phyloP scores from a whole-genome alignment of 306 rosid species.

The Prosopis cineraria region DNA sequence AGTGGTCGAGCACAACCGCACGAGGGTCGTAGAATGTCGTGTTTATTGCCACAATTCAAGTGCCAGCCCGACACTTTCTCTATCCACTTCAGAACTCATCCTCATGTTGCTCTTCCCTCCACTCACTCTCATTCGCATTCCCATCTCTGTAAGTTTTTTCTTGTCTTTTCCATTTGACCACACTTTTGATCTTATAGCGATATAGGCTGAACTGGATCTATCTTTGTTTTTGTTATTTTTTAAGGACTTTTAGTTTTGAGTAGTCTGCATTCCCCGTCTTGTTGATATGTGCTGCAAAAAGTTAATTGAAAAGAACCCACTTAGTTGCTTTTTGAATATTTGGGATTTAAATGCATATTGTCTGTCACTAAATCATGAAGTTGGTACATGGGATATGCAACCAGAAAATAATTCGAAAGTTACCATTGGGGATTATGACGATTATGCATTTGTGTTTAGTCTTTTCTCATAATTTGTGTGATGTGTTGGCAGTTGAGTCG shows the following conservation, averaged over 20 bases:
- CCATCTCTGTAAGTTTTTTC: slow-evolving; percentile 39
- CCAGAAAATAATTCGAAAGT: neutral
- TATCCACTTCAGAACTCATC: slow-evolving; percentile 51
- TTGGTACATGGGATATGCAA: neutral
- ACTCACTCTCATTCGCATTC: slow-evolving; percentile 25
- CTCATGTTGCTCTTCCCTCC: slow-evolving; percentile 17
- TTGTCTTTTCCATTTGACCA: neutral
- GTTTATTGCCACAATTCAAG: slow-evolving; percentile 79
- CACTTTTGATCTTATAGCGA: neutral
- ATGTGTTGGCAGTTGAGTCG: too few relatives aligned
- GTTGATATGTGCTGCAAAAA: neutral
- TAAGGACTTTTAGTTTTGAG: neutral
- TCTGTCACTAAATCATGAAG: neutral
- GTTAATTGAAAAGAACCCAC: neutral
- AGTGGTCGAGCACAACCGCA: neutral
- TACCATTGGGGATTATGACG: neutral
- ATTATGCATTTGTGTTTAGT: neutral
- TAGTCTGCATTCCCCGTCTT: slow-evolving; percentile 2
- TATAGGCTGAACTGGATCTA: neutral
- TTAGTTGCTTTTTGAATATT: neutral
- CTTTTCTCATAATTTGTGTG: too few relatives aligned
- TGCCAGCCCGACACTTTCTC: slow-evolving; percentile 60
- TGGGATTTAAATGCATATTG: neutral
- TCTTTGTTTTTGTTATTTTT: neutral
- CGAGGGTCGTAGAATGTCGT: slow-evolving; percentile 55